These are phyloP conservation scores for Xylaria sp. DNA, from an alignment of 2,329 filamentous ascomycete genomes.

Conservation along the genomic window DNA sequence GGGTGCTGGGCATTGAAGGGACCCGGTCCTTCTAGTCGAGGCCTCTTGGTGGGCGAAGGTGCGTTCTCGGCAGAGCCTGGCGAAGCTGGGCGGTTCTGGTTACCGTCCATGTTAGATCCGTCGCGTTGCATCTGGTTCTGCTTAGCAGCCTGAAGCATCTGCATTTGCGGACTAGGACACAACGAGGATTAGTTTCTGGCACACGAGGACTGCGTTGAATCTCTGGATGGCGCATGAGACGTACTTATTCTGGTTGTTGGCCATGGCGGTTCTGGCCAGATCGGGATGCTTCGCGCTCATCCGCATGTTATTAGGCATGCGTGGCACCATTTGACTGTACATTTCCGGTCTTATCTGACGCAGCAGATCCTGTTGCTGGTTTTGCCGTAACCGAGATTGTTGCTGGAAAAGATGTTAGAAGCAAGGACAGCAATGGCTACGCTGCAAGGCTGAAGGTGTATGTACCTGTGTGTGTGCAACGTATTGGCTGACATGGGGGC, in stretches of 20 bases:
- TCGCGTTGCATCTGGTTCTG: conserved; percentile 83
- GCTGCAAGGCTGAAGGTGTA: conserved; percentile 17
- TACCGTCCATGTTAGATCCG: conserved; percentile 80
- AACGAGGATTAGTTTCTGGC: conserved; percentile 17
- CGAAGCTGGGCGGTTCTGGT: conserved; percentile 73
- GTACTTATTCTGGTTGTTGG: conserved; percentile 70
- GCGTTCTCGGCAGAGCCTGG: conserved; percentile 81
- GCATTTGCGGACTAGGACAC: conserved; percentile 58
- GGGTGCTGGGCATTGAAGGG: conserved; percentile 67
- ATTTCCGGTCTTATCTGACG: conserved; percentile 62
- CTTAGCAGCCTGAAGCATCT: conserved; percentile 61
- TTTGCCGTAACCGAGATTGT: conserved; percentile 68
- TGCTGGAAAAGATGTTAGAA: conserved; percentile 40
- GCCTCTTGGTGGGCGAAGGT: conserved; percentile 86
- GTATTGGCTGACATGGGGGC: conserved; percentile 65
- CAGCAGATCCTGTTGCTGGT: conserved; percentile 70
- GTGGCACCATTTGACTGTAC: conserved; percentile 62
- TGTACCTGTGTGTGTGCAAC: conserved; percentile 76
- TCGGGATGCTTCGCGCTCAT: conserved; percentile 56
- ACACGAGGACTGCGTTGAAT: too few relatives aligned
- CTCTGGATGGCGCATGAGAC: conserved; percentile 28
- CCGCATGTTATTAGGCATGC: conserved; percentile 56
- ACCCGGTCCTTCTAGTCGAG: conserved; percentile 68
- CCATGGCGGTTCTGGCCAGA: conserved; percentile 69
- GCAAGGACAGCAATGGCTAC: conserved; percentile 16